Evolutionary conservation across 805 yeast species (phyloP).

Genomic region (Pichia thaimueangensis): DNA sequence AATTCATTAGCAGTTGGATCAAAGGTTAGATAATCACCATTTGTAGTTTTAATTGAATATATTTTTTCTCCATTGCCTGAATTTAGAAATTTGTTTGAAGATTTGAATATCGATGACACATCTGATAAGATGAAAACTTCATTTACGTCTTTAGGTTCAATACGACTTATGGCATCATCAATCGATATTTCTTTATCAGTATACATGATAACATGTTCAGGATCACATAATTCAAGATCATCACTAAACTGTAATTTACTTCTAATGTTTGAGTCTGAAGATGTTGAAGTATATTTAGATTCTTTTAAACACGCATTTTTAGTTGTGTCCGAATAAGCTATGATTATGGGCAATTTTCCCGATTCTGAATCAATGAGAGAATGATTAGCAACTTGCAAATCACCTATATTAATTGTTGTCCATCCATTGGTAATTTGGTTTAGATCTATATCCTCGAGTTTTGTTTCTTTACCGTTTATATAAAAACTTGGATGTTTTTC

Average conservation of each 20-base stretch:
- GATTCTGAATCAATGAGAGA: slow-evolving; percentile 1
- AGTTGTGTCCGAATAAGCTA: neutral
- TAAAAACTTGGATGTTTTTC: slow-evolving; percentile 4
- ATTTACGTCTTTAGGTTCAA: slow-evolving; percentile 23
- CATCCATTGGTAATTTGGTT: slow-evolving; percentile 22
- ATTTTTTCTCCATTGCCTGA: neutral
- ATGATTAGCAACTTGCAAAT: slow-evolving; percentile 1
- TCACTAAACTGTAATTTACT: neutral
- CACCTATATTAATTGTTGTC: slow-evolving; percentile 21
- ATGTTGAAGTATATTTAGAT: neutral
- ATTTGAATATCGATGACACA: slow-evolving; percentile 11
- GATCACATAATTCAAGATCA: neutral
- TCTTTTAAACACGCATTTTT: slow-evolving; percentile 1
- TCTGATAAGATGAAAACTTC: slow-evolving; percentile 26
- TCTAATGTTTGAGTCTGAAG: neutral
- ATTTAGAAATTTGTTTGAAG: slow-evolving; percentile 8
- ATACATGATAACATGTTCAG: neutral
- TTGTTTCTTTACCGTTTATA: slow-evolving; percentile 21
- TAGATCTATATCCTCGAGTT: slow-evolving; percentile 16
- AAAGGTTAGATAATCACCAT: slow-evolving; percentile 21
- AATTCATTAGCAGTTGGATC: slow-evolving; percentile 16
- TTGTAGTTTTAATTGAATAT: slow-evolving; percentile 21
- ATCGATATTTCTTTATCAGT: neutral
- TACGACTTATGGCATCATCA: slow-evolving; percentile 2
- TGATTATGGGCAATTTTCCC: slow-evolving; percentile 5